These are phyloP conservation scores for Pyrenophora teres DNA, from an alignment of 2,329 filamentous ascomycete species.

Conservation along the genomic window DNA sequence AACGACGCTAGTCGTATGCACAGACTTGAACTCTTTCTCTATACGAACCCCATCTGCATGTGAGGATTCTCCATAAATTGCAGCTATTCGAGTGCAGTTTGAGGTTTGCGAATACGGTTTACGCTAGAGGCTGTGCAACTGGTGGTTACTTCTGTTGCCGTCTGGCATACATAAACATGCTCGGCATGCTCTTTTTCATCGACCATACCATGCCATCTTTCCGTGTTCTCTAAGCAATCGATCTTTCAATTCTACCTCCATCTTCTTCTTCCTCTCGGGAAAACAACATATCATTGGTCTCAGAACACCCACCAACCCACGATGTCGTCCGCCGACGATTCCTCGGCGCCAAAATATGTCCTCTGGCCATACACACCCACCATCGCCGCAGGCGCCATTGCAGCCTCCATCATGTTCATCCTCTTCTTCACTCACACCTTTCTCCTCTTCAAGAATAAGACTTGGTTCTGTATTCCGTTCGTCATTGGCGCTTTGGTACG, in stretches of 20 bases:
- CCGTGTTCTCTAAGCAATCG: not conserved
- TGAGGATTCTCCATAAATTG: too few species aligned
- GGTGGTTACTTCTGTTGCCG: not conserved
- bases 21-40: not conserved
- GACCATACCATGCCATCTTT: not conserved
- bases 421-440: conserved; percentile 51
- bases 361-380: conserved; percentile 53
- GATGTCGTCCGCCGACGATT: conserved; percentile 23
- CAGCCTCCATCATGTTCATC: conserved; percentile 54
- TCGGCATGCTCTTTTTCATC: not conserved
- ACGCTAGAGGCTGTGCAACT: not conserved
- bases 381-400: conserved; percentile 54
- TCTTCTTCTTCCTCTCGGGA: not conserved
- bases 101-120: conserved; percentile 3
- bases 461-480: conserved; percentile 59
- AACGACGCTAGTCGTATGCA: conserved; percentile 8
- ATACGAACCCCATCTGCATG: not conserved
- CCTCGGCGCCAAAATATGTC: conserved; percentile 24
- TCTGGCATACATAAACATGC: conserved; percentile 1
- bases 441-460: conserved; percentile 51
- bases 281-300: not conserved
- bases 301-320: not conserved
- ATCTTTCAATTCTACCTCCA: not conserved
- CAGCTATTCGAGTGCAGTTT: not conserved
- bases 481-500: conserved; percentile 51